phyloP scores from a whole-genome alignment of 441 rosid genomes.

The Biscutella laevigata region DNA sequence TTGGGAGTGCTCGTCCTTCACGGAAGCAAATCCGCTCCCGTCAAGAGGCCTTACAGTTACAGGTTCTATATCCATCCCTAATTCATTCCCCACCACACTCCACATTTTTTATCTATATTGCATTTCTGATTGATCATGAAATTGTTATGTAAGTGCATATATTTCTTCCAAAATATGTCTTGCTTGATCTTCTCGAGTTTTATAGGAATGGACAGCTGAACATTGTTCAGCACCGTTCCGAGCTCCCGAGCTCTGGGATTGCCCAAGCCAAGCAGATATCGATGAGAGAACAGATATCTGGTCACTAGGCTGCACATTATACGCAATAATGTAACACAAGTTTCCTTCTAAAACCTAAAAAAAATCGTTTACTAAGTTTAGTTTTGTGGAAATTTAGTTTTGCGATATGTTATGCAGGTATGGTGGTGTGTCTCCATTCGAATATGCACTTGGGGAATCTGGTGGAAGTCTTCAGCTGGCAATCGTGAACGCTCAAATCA shows the following conservation, averaged over 20 bases:
- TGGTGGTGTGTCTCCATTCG: conserved; percentile 76
- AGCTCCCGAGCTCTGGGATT: conserved; percentile 99
- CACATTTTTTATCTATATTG: neutral
- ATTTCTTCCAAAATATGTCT: too few relatives aligned
- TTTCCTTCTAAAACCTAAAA: too few relatives aligned
- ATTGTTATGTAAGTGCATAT: neutral
- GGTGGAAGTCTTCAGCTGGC: conserved; percentile 98
- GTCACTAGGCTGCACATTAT: conserved; percentile 97
- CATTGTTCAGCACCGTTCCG: conserved; percentile 96
- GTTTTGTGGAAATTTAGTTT: too few relatives aligned
- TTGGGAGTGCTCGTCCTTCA: conserved; percentile 89
- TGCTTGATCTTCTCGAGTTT: neutral
- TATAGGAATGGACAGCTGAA: conserved; percentile 92
- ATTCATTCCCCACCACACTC: neutral
- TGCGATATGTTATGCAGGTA: too few relatives aligned
- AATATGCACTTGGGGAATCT: conserved; percentile 94
- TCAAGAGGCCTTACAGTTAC: conserved; percentile 85
- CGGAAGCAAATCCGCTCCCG: conserved; percentile 81
- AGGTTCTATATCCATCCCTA: conserved; percentile 37
- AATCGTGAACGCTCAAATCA: conserved; percentile 77
- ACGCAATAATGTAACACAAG: conserved; percentile 77
- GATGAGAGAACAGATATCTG: conserved; percentile 98
- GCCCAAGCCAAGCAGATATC: conserved; percentile 87
- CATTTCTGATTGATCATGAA: neutral
- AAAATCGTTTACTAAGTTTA: too few relatives aligned